Evolutionary conservation across 2,329 filamentous ascomycete genomes (phyloP).

Genomic region (Xylariaceae sp.): DNA sequence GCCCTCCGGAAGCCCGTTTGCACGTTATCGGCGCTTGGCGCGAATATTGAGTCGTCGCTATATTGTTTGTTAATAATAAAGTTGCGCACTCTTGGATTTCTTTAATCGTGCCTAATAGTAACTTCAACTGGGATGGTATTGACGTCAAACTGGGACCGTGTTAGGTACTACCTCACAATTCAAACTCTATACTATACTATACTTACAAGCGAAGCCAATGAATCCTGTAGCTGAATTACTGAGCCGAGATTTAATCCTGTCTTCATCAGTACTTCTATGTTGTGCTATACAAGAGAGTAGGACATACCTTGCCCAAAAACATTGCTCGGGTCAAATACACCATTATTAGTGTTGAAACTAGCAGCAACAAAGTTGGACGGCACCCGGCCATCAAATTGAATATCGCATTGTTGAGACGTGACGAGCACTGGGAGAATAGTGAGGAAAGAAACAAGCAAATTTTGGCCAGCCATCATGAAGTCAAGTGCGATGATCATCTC

Average conservation of each 20-base stretch:
- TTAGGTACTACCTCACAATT: neutral
- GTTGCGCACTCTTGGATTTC: neutral
- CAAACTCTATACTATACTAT: neutral
- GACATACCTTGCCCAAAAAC: constrained; percentile 19
- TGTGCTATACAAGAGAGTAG: neutral
- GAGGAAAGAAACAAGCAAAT: constrained; percentile 4
- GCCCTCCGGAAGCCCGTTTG: constrained; percentile 19
- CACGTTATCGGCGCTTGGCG: constrained; percentile 20
- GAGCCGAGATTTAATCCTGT: constrained; percentile 17
- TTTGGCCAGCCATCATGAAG: constrained; percentile 1
- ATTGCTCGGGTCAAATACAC: constrained; percentile 16
- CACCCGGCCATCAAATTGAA: constrained; percentile 21
- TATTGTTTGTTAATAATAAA: neutral
- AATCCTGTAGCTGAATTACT: constrained; percentile 9
- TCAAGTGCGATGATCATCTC: neutral
- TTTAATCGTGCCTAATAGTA: constrained; percentile 14
- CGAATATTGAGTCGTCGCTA: constrained; percentile 21
- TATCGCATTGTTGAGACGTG: constrained; percentile 11
- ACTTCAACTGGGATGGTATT: constrained; percentile 11
- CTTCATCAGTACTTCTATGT: neutral
- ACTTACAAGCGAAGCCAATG: constrained; percentile 14
- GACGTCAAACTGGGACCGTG: constrained; percentile 10
- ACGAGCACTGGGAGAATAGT: constrained; percentile 1
- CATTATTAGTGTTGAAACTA: constrained; percentile 12
- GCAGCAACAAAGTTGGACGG: constrained; percentile 9